phyloP scores from a whole-genome alignment of 129 eudicot genomes.

The Flaveria ramosissima region DNA sequence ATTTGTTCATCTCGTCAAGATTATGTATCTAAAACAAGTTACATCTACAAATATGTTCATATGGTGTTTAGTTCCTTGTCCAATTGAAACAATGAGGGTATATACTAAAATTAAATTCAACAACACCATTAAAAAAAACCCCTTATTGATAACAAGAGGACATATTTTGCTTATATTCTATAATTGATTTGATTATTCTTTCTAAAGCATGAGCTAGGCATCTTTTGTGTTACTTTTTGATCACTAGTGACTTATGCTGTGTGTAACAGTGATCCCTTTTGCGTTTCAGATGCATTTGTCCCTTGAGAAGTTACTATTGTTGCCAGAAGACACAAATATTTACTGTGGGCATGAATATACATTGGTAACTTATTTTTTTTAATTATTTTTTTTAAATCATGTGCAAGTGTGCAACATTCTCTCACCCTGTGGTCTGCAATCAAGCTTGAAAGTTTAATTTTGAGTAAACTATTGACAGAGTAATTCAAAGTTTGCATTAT shows the following conservation, averaged over 20 bases:
- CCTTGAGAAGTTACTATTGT: conserved; percentile 56
- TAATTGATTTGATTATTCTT: background rate
- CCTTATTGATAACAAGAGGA: background rate
- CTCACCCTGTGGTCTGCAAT: conserved; percentile 8
- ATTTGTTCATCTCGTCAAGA: background rate
- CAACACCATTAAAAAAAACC: background rate
- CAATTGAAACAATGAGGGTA: background rate
- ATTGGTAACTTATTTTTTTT: conserved; percentile 46
- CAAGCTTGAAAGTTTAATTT: conserved; percentile 14
- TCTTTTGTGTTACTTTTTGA: conserved; percentile 9
- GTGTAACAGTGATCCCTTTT: conserved; percentile 8
- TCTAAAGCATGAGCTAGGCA: background rate
- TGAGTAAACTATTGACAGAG: conserved; percentile 52
- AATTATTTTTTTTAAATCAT: background rate
- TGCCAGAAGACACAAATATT: conserved; percentile 82
- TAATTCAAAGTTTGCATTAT: conserved; percentile 90
- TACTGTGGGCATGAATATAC: conserved; percentile 97
- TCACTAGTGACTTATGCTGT: background rate
- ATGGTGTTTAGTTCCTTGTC: background rate
- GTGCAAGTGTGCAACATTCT: conserved; percentile 22
- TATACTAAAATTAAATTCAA: background rate
- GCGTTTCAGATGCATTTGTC: conserved; percentile 69
- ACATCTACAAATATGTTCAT: background rate
- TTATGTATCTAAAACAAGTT: background rate
- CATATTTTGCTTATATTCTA: background rate